These are phyloP conservation scores for Acanthamoeba divionensis DNA, from an alignment of 208 protist species.

Conservation along the genomic window DNA sequence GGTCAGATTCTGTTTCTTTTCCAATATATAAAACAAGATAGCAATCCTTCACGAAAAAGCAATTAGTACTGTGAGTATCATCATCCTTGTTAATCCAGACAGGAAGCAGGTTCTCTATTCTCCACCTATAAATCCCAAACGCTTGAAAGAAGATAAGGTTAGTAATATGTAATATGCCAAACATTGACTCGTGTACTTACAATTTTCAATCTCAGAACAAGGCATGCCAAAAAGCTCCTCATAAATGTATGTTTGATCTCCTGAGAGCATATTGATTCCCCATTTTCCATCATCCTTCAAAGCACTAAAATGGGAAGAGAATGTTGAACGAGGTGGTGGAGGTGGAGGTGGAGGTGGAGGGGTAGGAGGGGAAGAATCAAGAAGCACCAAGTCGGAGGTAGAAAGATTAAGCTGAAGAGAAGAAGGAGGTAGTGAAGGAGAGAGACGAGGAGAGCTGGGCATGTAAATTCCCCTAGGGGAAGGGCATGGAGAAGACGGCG, in stretches of 20 bases:
- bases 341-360: not conserved
- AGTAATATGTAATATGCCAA: not conserved
- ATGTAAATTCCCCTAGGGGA: not conserved
- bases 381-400: not conserved
- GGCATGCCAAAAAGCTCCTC: not conserved
- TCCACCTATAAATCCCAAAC: not conserved
- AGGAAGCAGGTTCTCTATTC: not conserved
- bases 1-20: not conserved
- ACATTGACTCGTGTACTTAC: not conserved
- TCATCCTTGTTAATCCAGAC: not conserved
- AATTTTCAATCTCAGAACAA: not conserved
- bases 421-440: too few relatives aligned
- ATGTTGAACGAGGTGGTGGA: not conserved
- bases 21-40: not conserved
- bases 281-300: not conserved
- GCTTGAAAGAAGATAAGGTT: not conserved
- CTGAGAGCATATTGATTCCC: not conserved
- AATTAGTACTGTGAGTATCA: not conserved
- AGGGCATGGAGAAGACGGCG: not conserved
- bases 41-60: constrained; percentile 10
- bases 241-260: not conserved
- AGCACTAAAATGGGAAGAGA: not conserved
- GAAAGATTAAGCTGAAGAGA: not conserved
- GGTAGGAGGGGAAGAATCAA: not conserved
- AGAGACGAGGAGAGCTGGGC: too few relatives aligned